Evolutionary conservation across 2,329 filamentous ascomycete genomes (phyloP).

Genomic region (Ophiosphaerella herpotricha): DNA sequence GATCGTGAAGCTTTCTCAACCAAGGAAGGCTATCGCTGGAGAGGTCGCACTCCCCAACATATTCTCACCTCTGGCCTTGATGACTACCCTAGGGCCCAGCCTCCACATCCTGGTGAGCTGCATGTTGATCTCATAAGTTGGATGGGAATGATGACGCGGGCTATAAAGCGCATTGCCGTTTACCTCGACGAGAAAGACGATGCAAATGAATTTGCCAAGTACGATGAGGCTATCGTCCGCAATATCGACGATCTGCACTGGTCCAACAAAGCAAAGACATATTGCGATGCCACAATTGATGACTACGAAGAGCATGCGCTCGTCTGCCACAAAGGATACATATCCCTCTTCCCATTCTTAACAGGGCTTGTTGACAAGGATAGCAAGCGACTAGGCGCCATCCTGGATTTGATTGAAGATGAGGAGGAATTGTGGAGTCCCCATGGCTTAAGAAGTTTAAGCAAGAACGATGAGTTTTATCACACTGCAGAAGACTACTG

Average conservation of each 20-base stretch:
- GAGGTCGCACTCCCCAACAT: constrained; percentile 83
- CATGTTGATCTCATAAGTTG: constrained; percentile 94
- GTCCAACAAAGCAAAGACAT: constrained; percentile 78
- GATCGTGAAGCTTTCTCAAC: constrained; percentile 84
- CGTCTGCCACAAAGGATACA: constrained; percentile 96
- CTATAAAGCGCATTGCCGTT: constrained; percentile 78
- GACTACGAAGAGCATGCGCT: constrained; percentile 88
- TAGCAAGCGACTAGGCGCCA: constrained; percentile 72
- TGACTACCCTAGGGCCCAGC: constrained; percentile 92
- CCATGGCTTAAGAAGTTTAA: constrained; percentile 87
- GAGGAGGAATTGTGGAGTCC: constrained; percentile 88
- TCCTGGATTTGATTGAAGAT: constrained; percentile 78
- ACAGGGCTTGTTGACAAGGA: constrained; percentile 77
- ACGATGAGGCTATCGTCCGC: constrained; percentile 74
- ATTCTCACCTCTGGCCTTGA: constrained; percentile 92
- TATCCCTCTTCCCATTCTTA: constrained; percentile 91
- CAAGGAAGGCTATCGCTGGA: constrained; percentile 96
- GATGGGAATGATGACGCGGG: constrained; percentile 94
- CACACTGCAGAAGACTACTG: constrained; percentile 96
- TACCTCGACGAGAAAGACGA: constrained; percentile 79
- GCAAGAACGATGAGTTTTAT: constrained; percentile 80
- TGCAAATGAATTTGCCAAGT: constrained; percentile 70
- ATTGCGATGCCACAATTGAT: constrained; percentile 94
- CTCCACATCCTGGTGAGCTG: constrained; percentile 92
- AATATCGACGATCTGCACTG: constrained; percentile 96